Conservation (phyloP, 495 filamentous ascomycete genomes). For the Penicillium riverlandense region DNA sequence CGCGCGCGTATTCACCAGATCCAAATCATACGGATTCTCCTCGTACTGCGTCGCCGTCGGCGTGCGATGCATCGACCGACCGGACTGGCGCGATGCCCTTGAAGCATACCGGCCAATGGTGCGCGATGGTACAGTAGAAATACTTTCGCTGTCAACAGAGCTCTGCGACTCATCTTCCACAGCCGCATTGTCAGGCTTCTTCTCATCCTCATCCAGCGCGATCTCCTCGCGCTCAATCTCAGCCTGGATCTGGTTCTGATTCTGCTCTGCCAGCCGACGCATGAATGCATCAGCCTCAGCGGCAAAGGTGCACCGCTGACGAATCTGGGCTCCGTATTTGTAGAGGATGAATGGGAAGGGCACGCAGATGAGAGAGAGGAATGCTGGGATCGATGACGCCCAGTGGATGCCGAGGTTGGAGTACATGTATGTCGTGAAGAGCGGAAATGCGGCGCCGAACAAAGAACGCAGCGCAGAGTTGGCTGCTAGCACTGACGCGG, state of each 20-base stretch:
- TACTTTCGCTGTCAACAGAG: slow-evolving; percentile 12
- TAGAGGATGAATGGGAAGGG: slow-evolving; percentile 72
- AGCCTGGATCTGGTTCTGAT: slow-evolving; percentile 16
- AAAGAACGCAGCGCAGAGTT: slow-evolving; percentile 57
- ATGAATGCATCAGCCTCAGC: slow-evolving; percentile 35
- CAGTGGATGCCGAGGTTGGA: slow-evolving; percentile 65
- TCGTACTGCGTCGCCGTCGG: slow-evolving; percentile 27
- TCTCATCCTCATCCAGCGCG: slow-evolving; percentile 5
- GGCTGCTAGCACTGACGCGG: slow-evolving; percentile 67
- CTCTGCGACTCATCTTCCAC: background rate
- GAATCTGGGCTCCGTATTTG: slow-evolving; percentile 56
- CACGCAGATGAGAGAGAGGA: slow-evolving; percentile 60
- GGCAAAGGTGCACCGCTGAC: slow-evolving; percentile 62
- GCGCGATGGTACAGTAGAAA: slow-evolving; percentile 21
- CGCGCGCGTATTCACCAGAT: slow-evolving; percentile 29
- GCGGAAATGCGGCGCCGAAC: slow-evolving; percentile 69
- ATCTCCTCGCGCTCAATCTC: slow-evolving; percentile 2
- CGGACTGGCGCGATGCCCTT: slow-evolving; percentile 22
- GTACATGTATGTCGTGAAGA: slow-evolving; percentile 75
- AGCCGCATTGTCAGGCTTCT: slow-evolving; percentile 1
- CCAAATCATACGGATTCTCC: slow-evolving; percentile 31
- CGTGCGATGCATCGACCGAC: slow-evolving; percentile 15
- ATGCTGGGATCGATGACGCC: slow-evolving; percentile 68
- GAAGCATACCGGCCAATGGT: slow-evolving; percentile 13
- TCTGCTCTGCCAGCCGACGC: slow-evolving; percentile 21